Evolutionary conservation across 768 basidiomycete genomes (phyloP).

Genomic region (Lentinus tigrinus): DNA sequence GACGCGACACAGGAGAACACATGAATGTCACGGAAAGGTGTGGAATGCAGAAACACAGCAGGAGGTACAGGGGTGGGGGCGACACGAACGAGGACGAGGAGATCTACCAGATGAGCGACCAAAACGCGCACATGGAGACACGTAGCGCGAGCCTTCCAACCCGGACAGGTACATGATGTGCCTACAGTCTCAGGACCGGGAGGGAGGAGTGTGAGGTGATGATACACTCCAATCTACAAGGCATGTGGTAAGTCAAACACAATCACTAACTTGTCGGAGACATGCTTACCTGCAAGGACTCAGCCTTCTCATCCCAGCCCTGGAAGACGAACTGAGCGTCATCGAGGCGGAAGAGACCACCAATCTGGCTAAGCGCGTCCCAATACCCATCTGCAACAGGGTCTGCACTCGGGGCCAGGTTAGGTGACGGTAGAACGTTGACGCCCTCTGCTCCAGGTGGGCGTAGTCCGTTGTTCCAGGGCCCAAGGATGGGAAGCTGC

Average conservation of each 20-base stretch:
- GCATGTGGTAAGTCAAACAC: not conserved
- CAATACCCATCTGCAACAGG: not conserved
- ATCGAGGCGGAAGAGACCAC: conserved; percentile 1
- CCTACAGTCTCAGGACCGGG: not conserved
- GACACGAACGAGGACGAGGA: not conserved
- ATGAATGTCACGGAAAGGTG: not conserved
- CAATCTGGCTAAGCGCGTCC: not conserved
- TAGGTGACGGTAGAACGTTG: not conserved
- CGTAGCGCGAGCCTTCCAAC: not conserved
- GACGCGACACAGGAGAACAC: conserved; percentile 5
- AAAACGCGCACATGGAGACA: not conserved
- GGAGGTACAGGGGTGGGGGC: not conserved
- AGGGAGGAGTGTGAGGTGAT: not conserved
- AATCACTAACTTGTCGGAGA: not conserved
- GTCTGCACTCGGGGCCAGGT: not conserved
- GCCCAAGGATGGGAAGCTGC: too few species aligned
- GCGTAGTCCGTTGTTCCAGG: too few species aligned
- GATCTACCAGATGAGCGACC: not conserved
- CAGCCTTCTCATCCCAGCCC: not conserved
- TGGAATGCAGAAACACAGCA: not conserved
- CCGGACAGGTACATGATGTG: not conserved
- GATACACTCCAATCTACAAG: not conserved
- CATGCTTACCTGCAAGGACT: not conserved
- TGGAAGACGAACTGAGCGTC: not conserved
- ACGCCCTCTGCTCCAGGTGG: not conserved